Evolutionary conservation across 805 yeast species (phyloP), one percentile per base, ranked within the genome.

Genomic region (Cyberlindnera xishuangbannaensis): DNA sequence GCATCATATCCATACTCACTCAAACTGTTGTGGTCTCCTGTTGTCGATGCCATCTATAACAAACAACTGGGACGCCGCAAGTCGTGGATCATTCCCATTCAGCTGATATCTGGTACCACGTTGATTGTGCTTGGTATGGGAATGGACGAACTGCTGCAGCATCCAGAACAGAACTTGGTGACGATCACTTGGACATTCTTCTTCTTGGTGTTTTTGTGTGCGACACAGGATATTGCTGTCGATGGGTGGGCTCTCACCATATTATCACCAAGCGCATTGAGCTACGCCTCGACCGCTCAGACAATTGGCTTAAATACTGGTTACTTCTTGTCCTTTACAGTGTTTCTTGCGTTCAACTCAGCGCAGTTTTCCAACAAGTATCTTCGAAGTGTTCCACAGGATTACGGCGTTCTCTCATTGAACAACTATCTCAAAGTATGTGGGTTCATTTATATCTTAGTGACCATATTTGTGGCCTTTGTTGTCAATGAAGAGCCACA

Each of bases 171-270:
- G 18, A 65, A 78, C 44, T 61, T 86, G 38, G 50, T 61, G 11
- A 53, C 59, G 3, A 72, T 92, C 40, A 85, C 97, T 0, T 46
- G 65, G 31, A 68, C 76, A 36, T 92, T 92, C 59, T 83, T 88
- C 48, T 44, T 76, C 15, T 63, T 92, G 39, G 92, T 92, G 20
- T 73, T 90, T 37, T 67, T 88, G 39, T 88, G 97, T 62, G 97
- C 97, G 1, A 90, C 98, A 0, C 98, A 92, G 58, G 98, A 92
- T 55, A 92, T 92, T 36, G 97, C 98, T 1, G 98, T 92, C 15
- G 98, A 92, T 61, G 97, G 98, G 9, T 92, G 98, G 98, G 97
- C 97, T 0, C 63, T 92, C 51, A 92, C 96, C 2, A 76, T 90
- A 25, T 65, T 92, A 33, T 76, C 88, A 13, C 77, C 78, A 17